These are phyloP conservation scores for Chytriomyces confervae DNA, from an alignment of 192 early-diverging fungal species.

Conservation along the genomic window DNA sequence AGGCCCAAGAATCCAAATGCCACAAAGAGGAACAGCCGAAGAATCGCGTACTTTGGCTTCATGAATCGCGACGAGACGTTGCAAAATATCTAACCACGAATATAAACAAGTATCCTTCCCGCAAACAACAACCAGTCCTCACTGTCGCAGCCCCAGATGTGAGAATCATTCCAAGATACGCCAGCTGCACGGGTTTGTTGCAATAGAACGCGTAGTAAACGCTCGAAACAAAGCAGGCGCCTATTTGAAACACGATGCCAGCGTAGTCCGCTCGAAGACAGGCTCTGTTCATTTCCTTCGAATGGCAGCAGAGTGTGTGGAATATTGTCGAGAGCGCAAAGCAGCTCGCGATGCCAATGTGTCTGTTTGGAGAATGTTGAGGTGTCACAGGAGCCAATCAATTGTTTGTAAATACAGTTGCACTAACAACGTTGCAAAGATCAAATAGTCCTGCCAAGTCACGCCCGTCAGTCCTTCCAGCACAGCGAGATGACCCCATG, in stretches of 20 bases:
- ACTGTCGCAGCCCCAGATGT: constrained; percentile 49
- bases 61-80: constrained; percentile 47
- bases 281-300: constrained; percentile 7
- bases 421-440: constrained; percentile 6
- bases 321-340: constrained; percentile 10
- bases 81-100: constrained; percentile 3
- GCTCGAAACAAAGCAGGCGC: constrained; percentile 38
- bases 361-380: neutral
- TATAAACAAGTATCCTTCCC: neutral
- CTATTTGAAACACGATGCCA: constrained; percentile 79
- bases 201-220: constrained; percentile 31
- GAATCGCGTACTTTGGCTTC: constrained; percentile 65
- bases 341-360: constrained; percentile 10
- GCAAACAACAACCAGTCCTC: neutral
- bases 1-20: constrained; percentile 74
- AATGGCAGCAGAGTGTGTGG: constrained; percentile 24
- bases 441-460: neutral
- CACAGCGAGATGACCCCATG: neutral
- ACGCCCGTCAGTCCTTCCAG: neutral
- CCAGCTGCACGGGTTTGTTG: constrained; percentile 1
- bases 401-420: too few species aligned
- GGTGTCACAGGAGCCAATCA: too few species aligned
- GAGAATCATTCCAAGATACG: constrained; percentile 18
- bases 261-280: constrained; percentile 75
- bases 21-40: constrained; percentile 74